Evolutionary conservation across 2,329 filamentous ascomycete species (phyloP), one percentile per base, ranked within the genome.

Genomic region (Leptographium lundbergii): DNA sequence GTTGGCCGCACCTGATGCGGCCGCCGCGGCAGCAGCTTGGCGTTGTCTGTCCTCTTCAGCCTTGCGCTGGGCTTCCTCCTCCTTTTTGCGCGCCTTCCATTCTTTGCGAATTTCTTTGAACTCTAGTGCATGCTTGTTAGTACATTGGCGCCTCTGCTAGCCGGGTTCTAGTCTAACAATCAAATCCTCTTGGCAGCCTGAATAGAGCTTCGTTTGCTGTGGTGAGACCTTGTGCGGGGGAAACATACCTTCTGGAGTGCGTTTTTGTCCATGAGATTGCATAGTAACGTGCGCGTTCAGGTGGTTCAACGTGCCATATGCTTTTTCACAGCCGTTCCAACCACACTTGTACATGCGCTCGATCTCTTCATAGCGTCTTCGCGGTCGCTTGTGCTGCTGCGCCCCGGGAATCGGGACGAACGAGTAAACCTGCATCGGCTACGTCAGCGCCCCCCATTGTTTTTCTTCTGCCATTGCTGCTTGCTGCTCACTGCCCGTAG

Each of bases 321-420:
- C 94, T 75, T 99, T 99, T 74, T 99, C 94, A 69, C 94, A 99
- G 10, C 91, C 91, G 65, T 96, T 92, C 89, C 91, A 97, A 29
- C 92, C 94, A 69, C 94, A 99, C 74, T 97, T 97, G 79, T 99
- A 97, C 94, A 99, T 97, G 69, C 94, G 86, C 77, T 99, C 94
- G 67, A 99, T 99, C 71, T 99, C 94, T 73, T 99, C 94, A 68
- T 96, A 99, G 58, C 94, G 84, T 67, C 94, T 81, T 64, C 94
- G 84, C 14, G 94, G 94, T 60, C 94, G 85, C 77, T 99, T 99
- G 72, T 97, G 92, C 71, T 99, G 94, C 70, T 96, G 91, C 14
- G 92, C 90, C 63, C 94, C 94, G 2, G 94, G 94, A 67, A 97
- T 97, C 0, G 94, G 92, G 36, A 97, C 94, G 69, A 99, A 97